These are phyloP conservation scores for Orbilia brochopaga DNA, from an alignment of 2,329 filamentous ascomycete genomes.

Conservation along the genomic window DNA sequence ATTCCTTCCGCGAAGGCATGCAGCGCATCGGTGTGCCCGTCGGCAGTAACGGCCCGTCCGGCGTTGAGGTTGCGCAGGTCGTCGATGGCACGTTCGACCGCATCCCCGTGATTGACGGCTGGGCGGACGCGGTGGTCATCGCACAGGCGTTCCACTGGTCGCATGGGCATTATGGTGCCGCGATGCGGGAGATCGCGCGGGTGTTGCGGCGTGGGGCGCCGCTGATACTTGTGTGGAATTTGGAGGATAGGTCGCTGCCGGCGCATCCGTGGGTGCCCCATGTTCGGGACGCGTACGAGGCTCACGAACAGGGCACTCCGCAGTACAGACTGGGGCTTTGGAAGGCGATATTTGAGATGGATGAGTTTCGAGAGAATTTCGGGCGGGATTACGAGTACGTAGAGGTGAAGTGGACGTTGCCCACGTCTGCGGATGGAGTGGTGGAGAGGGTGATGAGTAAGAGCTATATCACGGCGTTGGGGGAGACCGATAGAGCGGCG, in stretches of 20 bases:
- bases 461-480: slow-evolving; percentile 46
- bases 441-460: slow-evolving; percentile 38
- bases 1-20: slow-evolving; percentile 16
- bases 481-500: slow-evolving; percentile 6
- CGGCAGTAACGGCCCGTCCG: background rate
- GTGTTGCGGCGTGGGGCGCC: slow-evolving; percentile 15
- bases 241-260: slow-evolving; percentile 28
- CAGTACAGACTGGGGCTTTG: slow-evolving; percentile 39
- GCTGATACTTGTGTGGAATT: slow-evolving; percentile 41
- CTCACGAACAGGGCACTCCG: slow-evolving; percentile 30
- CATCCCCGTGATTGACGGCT: slow-evolving; percentile 22
- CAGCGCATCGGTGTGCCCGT: slow-evolving; percentile 3
- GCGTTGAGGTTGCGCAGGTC: slow-evolving; percentile 19
- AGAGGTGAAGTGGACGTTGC: slow-evolving; percentile 18
- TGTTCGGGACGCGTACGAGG: slow-evolving; percentile 39
- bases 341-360: slow-evolving; percentile 33
- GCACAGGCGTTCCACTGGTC: slow-evolving; percentile 50
- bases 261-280: slow-evolving; percentile 34
- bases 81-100: slow-evolving; percentile 26
- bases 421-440: slow-evolving; percentile 31
- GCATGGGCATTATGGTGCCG: slow-evolving; percentile 32
- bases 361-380: slow-evolving; percentile 24
- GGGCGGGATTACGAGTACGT: slow-evolving; percentile 9
- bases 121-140: slow-evolving; percentile 43
- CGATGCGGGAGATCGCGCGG: slow-evolving; percentile 11